phyloP scores from a whole-genome alignment of 306 rosid species.

The Mimosa bimucronata region DNA sequence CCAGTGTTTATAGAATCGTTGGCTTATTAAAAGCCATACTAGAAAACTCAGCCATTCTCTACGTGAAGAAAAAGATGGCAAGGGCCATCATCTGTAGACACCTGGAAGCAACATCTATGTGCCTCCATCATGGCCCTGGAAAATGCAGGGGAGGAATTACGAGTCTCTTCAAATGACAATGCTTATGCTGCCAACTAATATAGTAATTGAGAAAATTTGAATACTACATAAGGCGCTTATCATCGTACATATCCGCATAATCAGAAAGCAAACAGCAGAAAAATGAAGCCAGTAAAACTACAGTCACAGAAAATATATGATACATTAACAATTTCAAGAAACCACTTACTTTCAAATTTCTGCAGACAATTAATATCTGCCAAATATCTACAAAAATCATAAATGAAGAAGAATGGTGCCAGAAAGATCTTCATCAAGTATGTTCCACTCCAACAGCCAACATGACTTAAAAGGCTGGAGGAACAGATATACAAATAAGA shows the following conservation, averaged over 20 bases:
- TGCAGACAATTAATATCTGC: conserved; percentile 33
- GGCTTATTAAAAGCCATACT: conserved; percentile 49
- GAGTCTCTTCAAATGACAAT: conserved; percentile 50
- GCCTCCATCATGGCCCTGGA: conserved; percentile 75
- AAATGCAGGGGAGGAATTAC: conserved; percentile 74
- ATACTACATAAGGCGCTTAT: conserved; percentile 31
- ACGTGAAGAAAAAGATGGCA: conserved; percentile 52
- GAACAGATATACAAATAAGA: conserved; percentile 37
- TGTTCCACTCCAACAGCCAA: conserved; percentile 33
- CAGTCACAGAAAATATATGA: conserved; percentile 22
- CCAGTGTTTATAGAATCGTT: conserved; percentile 39
- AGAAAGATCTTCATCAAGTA: conserved; percentile 24
- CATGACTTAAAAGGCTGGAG: conserved; percentile 35
- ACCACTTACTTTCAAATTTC: conserved; percentile 35
- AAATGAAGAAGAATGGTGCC: conserved; percentile 29
- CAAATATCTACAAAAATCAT: conserved; percentile 29
- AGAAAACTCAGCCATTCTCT: conserved; percentile 45
- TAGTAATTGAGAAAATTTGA: conserved; percentile 40
- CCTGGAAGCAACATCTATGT: conserved; percentile 61
- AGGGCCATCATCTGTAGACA: conserved; percentile 54
- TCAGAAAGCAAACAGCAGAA: conserved; percentile 37
- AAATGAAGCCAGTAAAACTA: conserved; percentile 31
- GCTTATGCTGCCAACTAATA: conserved; percentile 47
- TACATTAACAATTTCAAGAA: conserved; percentile 30
- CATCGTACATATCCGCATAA: conserved; percentile 31